Evolutionary conservation across 495 filamentous ascomycete genomes (phyloP).

Genomic region (Annulohypoxylon moriforme): DNA sequence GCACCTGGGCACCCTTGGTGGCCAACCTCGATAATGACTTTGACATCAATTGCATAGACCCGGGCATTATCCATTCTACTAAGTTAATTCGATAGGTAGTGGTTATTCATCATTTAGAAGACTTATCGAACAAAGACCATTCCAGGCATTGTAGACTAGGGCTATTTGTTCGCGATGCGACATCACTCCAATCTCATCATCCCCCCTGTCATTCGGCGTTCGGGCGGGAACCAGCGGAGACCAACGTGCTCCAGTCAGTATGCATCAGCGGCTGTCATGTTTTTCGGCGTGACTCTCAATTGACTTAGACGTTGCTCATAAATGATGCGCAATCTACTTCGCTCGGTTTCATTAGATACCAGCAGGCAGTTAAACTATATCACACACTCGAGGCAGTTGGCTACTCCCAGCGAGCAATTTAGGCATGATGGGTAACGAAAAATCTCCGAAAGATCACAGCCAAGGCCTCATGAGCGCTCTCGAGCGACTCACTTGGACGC

Average conservation of each 20-base stretch:
- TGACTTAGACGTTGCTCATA: constrained; percentile 5
- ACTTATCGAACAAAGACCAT: background rate
- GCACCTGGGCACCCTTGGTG: no score
- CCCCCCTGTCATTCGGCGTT: constrained; percentile 11
- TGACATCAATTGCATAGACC: background rate
- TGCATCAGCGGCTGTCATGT: background rate
- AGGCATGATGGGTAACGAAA: constrained; percentile 19
- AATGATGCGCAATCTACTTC: background rate
- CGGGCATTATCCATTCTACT: background rate
- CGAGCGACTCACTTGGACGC: constrained; percentile 57
- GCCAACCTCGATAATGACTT: no score
- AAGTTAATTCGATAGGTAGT: background rate
- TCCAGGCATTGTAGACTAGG: no score
- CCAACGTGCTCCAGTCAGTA: constrained; percentile 9
- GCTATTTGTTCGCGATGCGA: constrained; percentile 10
- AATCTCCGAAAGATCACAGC: background rate
- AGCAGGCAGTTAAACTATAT: background rate
- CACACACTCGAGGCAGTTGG: background rate
- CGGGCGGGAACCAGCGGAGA: constrained; percentile 15
- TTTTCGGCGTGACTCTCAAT: constrained; percentile 18
- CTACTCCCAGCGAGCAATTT: background rate
- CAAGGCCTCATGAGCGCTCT: background rate
- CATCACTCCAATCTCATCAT: constrained; percentile 11
- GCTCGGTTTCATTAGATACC: background rate
- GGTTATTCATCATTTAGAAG: background rate